A percentile compares a stretch with the other conserved stretches of the same genome.
These are phyloP conservation scores for Hypoxylon sp. DNA, from an alignment of 2,329 filamentous ascomycete genomes.

Conservation along the genomic window DNA sequence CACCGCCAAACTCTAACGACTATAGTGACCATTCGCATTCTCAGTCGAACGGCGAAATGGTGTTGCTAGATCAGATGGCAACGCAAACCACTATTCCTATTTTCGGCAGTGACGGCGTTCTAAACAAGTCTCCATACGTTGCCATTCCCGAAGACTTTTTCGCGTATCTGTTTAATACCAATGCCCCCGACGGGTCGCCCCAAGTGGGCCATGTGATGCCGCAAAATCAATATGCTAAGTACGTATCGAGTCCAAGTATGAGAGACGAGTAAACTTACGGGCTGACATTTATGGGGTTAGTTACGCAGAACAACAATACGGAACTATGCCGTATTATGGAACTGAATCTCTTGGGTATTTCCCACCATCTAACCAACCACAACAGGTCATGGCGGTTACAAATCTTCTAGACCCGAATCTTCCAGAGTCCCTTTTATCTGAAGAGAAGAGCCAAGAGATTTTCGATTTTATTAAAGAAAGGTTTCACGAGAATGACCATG, in stretches of 20 bases:
- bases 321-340: conserved; percentile 64
- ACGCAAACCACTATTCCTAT: conserved; percentile 82
- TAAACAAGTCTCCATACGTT: conserved; percentile 86
- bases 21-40: conserved; percentile 62
- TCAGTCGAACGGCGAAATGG: conserved; percentile 67
- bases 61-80: conserved; percentile 74
- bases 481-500: conserved; percentile 85
- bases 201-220: conserved; percentile 67
- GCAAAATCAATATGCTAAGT: conserved; percentile 65
- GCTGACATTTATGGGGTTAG: conserved; percentile 54
- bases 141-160: conserved; percentile 91
- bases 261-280: background rate
- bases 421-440: conserved; percentile 85
- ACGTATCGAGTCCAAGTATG: conserved; percentile 50
- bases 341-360: conserved; percentile 69
- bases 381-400: conserved; percentile 91
- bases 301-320: conserved; percentile 69
- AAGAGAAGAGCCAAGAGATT: conserved; percentile 87
- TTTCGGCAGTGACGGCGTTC: conserved; percentile 84
- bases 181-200: conserved; percentile 67
- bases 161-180: conserved; percentile 84
- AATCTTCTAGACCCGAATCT: conserved; percentile 85
- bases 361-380: conserved; percentile 69
- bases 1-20: conserved; percentile 59
- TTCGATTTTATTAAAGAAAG: conserved; percentile 84